Percentiles rank a stretch among this genome's conserved stretches.
phyloP scores from a whole-genome alignment of 1,139 yeast genomes.

The Yamadazyma triangularis region DNA sequence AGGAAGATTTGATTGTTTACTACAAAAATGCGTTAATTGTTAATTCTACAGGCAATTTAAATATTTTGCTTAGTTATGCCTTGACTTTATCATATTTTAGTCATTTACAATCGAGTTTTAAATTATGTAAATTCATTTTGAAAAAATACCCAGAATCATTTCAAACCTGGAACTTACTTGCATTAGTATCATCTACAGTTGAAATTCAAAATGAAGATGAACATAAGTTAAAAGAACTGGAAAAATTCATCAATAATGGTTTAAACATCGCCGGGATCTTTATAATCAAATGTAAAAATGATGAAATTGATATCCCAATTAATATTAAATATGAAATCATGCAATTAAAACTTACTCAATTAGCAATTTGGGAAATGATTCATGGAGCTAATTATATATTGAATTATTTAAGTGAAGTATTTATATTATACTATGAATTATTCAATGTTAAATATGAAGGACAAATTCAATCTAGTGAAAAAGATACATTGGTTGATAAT shows the following conservation, averaged over 20 bases:
- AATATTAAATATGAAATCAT: conserved; percentile 53
- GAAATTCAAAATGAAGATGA: neutral
- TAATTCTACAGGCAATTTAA: conserved; percentile 34
- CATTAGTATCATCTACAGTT: conserved; percentile 15
- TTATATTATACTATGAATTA: conserved; percentile 53
- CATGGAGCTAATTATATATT: conserved; percentile 60
- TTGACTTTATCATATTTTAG: conserved; percentile 29
- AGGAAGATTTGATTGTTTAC: conserved; percentile 16
- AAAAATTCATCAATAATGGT: conserved; percentile 38
- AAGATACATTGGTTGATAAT: conserved; percentile 11
- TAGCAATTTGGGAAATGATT: conserved; percentile 63
- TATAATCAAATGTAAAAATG: conserved; percentile 27
- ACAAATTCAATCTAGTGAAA: conserved; percentile 7
- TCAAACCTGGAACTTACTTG: conserved; percentile 44
- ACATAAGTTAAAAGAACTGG: conserved; percentile 24
- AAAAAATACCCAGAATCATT: conserved; percentile 42
- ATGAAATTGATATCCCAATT: conserved; percentile 23
- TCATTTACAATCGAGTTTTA: conserved; percentile 25
- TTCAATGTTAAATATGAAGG: conserved; percentile 34
- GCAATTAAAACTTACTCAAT: conserved; percentile 71
- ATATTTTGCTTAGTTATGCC: conserved; percentile 34
- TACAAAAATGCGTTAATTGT: conserved; percentile 37
- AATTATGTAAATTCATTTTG: conserved; percentile 39
- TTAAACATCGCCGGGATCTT: conserved; percentile 41
- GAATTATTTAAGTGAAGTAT: conserved; percentile 63